Evolutionary conservation across 345 rosid species (phyloP).

Genomic region (Mangifera indica): DNA sequence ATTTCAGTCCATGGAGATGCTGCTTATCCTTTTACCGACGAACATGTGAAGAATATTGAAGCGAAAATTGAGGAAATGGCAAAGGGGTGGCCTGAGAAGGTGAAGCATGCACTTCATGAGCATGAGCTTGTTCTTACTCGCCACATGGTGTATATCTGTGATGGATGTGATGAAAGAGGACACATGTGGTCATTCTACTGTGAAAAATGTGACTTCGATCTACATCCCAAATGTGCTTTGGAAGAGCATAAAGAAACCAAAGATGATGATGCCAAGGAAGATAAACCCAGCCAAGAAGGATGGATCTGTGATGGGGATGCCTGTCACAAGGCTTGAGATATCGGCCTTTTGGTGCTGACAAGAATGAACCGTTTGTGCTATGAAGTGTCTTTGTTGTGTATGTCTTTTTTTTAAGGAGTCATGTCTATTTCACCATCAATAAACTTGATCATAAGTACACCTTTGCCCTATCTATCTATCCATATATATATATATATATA

Average conservation of each 20-base stretch:
- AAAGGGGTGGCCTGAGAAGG: slow-evolving; percentile 70
- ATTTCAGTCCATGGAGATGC: slow-evolving; percentile 44
- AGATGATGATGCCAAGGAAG: slow-evolving; percentile 18
- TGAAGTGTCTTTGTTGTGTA: too few relatives aligned
- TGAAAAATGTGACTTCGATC: too few relatives aligned
- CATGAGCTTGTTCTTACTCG: too few relatives aligned
- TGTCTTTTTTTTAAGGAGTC: too few relatives aligned
- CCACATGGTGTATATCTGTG: too few relatives aligned
- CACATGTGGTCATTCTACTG: too few relatives aligned
- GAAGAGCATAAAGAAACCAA: slow-evolving; percentile 19
- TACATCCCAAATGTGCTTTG: too few relatives aligned
- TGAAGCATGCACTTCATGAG: slow-evolving; percentile 60
- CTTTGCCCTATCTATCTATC: too few relatives aligned
- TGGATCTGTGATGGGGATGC: slow-evolving; percentile 63
- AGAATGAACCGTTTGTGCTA: background rate
- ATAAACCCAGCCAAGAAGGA: slow-evolving; percentile 35
- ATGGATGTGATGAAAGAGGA: too few relatives aligned
- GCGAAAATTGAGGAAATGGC: slow-evolving; percentile 47
- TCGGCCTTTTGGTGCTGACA: background rate
- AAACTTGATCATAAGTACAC: too few relatives aligned
- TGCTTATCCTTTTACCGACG: slow-evolving; percentile 68
- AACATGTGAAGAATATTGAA: slow-evolving; percentile 45
- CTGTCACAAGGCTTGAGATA: slow-evolving; percentile 40
- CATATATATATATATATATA: too few relatives aligned
- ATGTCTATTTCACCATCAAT: too few relatives aligned